Conservation (phyloP, 2,329 filamentous ascomycete species). For the Pseudocercospora vitis region DNA sequence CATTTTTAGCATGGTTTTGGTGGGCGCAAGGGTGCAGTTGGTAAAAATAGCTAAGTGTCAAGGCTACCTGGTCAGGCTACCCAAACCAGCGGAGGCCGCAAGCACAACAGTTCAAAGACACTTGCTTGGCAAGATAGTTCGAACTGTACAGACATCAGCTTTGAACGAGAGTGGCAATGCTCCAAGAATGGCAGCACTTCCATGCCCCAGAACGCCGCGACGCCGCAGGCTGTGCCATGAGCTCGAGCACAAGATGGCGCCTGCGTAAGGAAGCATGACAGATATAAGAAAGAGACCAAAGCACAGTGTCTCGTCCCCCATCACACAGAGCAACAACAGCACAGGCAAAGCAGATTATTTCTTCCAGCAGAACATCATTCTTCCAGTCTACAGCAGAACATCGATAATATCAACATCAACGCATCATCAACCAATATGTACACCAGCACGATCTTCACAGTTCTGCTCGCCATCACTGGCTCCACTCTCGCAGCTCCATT, state of each 20-base stretch:
- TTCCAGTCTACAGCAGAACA: not conserved
- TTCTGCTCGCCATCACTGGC: slow-evolving; percentile 7
- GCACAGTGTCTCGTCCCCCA: slow-evolving; percentile 10
- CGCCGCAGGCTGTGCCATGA: not conserved
- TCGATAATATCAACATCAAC: not conserved
- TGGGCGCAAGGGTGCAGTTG: slow-evolving; percentile 2
- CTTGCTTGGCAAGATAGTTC: not conserved
- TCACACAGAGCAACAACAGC: slow-evolving; percentile 8
- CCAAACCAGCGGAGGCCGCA: not conserved
- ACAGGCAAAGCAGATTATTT: not conserved
- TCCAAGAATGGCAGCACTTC: slow-evolving; percentile 6
- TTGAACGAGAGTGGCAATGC: not conserved
- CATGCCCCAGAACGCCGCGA: not conserved
- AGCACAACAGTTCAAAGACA: not conserved
- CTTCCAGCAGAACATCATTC: not conserved
- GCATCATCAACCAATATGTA: slow-evolving; percentile 8
- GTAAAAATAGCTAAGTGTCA: slow-evolving; percentile 7
- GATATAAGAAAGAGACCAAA: slow-evolving; percentile 12
- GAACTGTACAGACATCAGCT: not conserved
- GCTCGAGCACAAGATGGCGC: not conserved
- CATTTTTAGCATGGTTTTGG: slow-evolving; percentile 10
- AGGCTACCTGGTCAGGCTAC: slow-evolving; percentile 2
- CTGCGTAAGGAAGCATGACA: slow-evolving; percentile 4
- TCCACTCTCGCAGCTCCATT: slow-evolving; percentile 8
- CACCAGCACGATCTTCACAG: slow-evolving; percentile 3